Evolutionary conservation across 108 stramenopile genomes (phyloP).

Genomic region (Nannochloropsis granulata): DNA sequence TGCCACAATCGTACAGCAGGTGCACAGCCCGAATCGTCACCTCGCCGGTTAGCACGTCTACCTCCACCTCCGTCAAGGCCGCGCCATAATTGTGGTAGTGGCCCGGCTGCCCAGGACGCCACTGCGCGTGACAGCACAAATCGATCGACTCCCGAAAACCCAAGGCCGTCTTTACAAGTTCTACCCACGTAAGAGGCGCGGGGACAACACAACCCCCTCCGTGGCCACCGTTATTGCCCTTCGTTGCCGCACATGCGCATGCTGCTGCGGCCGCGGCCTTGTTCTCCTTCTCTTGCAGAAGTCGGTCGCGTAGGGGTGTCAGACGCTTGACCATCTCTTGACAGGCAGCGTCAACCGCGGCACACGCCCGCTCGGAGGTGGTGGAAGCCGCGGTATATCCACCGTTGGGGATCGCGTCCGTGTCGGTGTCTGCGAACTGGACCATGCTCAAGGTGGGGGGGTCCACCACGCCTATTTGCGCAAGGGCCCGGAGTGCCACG

Average conservation of each 20-base stretch:
- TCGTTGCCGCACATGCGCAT: neutral
- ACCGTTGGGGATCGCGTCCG: slow-evolving; percentile 19
- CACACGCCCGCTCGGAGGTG: slow-evolving; percentile 10
- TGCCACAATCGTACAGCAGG: slow-evolving; percentile 27
- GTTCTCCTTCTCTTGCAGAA: neutral
- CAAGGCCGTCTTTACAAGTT: neutral
- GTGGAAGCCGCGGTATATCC: slow-evolving; percentile 23
- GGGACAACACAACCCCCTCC: neutral
- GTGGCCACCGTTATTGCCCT: neutral
- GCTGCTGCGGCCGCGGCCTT: neutral
- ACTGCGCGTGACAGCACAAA: neutral
- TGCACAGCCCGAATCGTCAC: slow-evolving; percentile 5
- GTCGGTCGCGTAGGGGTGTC: neutral
- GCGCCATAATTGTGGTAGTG: slow-evolving; percentile 30
- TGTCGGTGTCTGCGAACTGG: neutral
- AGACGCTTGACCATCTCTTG: neutral
- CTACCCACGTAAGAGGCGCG: neutral
- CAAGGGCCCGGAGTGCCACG: slow-evolving; percentile 9
- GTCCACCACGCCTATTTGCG: neutral
- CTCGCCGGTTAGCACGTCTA: slow-evolving; percentile 23
- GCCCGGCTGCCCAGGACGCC: neutral
- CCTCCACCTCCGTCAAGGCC: slow-evolving; percentile 13
- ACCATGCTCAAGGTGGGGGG: slow-evolving; percentile 4
- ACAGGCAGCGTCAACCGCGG: slow-evolving; percentile 3
- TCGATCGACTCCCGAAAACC: neutral